Conservation (phyloP, 768 basidiomycete genomes). For the Hebeloma cylindrosporum region DNA sequence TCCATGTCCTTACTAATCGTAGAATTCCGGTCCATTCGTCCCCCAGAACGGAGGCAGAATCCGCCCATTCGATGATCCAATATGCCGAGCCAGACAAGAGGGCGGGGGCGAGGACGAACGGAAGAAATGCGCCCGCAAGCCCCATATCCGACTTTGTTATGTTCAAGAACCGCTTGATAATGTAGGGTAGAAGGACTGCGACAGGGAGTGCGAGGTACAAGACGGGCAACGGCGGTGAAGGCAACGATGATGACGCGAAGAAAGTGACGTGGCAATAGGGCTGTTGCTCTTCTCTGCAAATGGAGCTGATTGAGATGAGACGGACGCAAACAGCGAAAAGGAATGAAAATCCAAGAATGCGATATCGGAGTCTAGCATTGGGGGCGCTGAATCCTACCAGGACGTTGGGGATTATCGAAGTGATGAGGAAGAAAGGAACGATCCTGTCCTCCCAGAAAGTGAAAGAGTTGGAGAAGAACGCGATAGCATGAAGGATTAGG, state of each 20-base stretch:
- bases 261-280: slow-evolving; percentile 90
- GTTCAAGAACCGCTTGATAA: slow-evolving; percentile 54
- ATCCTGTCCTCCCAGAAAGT: slow-evolving; percentile 96
- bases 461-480: slow-evolving; percentile 93
- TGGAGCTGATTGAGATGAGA: slow-evolving; percentile 77
- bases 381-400: slow-evolving; percentile 67
- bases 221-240: slow-evolving; percentile 61
- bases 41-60: slow-evolving; percentile 51
- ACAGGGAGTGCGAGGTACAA: slow-evolving; percentile 57
- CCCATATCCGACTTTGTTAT: slow-evolving; percentile 77
- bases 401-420: slow-evolving; percentile 60
- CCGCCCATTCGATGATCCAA: slow-evolving; percentile 85
- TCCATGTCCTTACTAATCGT: slow-evolving; percentile 53
- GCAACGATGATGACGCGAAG: slow-evolving; percentile 70
- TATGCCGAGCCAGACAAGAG: slow-evolving; percentile 60
- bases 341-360: slow-evolving; percentile 71
- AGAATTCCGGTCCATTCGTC: slow-evolving; percentile 42
- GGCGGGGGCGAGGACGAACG: slow-evolving; percentile 54
- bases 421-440: slow-evolving; percentile 70
- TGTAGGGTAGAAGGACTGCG: slow-evolving; percentile 54
- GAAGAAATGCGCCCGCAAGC: slow-evolving; percentile 63
- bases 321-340: slow-evolving; percentile 70
- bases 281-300: slow-evolving; percentile 94
- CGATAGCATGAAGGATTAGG: slow-evolving; percentile 65
- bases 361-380: slow-evolving; percentile 63